Conservation (phyloP, 2,329 filamentous ascomycete genomes). For the Aureobasidium sp. region DNA sequence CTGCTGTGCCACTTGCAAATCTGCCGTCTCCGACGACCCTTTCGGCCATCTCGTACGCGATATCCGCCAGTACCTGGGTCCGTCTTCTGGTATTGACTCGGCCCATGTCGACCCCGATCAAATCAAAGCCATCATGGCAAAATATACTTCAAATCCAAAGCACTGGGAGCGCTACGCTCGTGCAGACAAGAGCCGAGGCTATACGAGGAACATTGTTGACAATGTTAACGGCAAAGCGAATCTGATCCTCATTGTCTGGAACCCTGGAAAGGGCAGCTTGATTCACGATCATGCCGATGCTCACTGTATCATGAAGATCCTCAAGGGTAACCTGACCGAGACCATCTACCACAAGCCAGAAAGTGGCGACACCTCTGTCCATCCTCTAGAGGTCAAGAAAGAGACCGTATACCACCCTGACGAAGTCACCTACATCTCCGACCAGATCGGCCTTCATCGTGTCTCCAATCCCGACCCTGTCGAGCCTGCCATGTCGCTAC, state of each 20-base stretch:
- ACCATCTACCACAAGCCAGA: constrained; percentile 61
- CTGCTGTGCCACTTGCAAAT: constrained; percentile 5
- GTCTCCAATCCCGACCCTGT: constrained; percentile 66
- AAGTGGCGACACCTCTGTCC: not conserved
- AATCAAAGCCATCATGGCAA: constrained; percentile 64
- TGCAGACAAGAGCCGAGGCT: constrained; percentile 60
- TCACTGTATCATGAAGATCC: constrained; percentile 86
- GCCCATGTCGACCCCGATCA: constrained; percentile 70
- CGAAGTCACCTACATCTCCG: constrained; percentile 83
- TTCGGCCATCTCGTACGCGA: constrained; percentile 66
- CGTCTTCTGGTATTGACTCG: constrained; percentile 73
- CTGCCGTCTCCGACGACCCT: constrained; percentile 13
- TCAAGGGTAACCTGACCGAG: constrained; percentile 72
- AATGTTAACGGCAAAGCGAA: constrained; percentile 80
- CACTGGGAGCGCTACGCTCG: constrained; percentile 74
- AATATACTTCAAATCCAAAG: constrained; percentile 59
- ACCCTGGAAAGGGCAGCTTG: constrained; percentile 70
- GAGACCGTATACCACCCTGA: constrained; percentile 63
- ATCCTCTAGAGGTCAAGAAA: constrained; percentile 54
- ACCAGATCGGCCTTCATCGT: constrained; percentile 76
- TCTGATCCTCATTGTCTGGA: constrained; percentile 83
- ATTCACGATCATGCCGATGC: constrained; percentile 77
- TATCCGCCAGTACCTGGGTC: constrained; percentile 69
- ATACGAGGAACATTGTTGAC: constrained; percentile 85
- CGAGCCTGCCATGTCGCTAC: constrained; percentile 75